phyloP scores from a whole-genome alignment of 2,329 filamentous ascomycete species.

The Davidsoniella virescens region DNA sequence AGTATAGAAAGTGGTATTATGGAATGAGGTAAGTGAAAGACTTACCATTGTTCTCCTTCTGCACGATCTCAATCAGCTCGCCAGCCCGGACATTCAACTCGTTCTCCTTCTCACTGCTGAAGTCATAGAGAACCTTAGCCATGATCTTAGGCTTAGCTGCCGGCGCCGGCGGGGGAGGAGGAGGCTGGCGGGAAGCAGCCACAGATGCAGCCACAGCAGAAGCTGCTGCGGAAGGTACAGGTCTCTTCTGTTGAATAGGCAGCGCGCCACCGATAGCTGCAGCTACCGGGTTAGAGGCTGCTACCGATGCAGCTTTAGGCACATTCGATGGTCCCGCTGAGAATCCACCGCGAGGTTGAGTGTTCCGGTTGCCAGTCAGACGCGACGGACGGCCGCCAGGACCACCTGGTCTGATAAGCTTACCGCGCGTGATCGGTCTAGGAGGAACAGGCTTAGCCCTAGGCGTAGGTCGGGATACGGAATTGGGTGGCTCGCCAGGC shows the following conservation, averaged over 20 bases:
- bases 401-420: slow-evolving; percentile 81
- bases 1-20: slow-evolving; percentile 14
- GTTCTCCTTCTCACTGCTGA: slow-evolving; percentile 66
- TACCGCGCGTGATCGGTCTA: slow-evolving; percentile 82
- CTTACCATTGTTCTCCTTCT: slow-evolving; percentile 90
- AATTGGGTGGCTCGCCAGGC: slow-evolving; percentile 67
- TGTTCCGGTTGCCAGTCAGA: slow-evolving; percentile 34
- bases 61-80: slow-evolving; percentile 74
- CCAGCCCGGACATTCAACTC: slow-evolving; percentile 68
- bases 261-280: slow-evolving; percentile 7
- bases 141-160: slow-evolving; percentile 47
- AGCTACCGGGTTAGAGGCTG: slow-evolving; percentile 6
- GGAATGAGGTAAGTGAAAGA: slow-evolving; percentile 6
- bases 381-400: slow-evolving; percentile 68
- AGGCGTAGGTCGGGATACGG: slow-evolving; percentile 68
- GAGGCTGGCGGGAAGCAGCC: slow-evolving; percentile 26
- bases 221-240: slow-evolving; percentile 14
- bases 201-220: slow-evolving; percentile 4
- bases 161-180: slow-evolving; percentile 51
- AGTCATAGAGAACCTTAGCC: slow-evolving; percentile 87
- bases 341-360: slow-evolving; percentile 26
- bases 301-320: slow-evolving; percentile 14
- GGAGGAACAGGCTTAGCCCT: slow-evolving; percentile 73
- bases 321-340: slow-evolving; percentile 17
- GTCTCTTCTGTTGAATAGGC: slow-evolving; percentile 7